Percentiles rank a stretch among this genome's conserved stretches.
Conservation (phyloP, 2,329 filamentous ascomycete species). For the Xenoacremonium recifei region DNA sequence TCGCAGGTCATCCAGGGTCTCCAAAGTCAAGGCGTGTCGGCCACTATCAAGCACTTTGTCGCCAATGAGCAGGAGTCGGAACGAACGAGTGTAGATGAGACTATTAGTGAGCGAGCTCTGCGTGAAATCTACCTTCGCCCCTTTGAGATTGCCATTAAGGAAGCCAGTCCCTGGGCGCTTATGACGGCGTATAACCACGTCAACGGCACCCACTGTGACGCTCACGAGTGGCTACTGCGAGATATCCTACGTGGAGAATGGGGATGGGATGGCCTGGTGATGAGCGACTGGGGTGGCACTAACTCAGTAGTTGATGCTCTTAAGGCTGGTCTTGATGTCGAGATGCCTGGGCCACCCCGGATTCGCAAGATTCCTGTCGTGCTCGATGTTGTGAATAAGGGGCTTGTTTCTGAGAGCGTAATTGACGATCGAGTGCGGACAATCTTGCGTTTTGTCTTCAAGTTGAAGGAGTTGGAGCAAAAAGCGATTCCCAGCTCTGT, state of each 20-base stretch:
- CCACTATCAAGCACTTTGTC: slow-evolving; percentile 45
- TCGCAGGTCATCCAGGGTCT: slow-evolving; percentile 35
- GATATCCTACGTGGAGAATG: slow-evolving; percentile 43
- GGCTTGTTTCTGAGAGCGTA: slow-evolving; percentile 26
- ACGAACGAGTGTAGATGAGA: slow-evolving; percentile 26
- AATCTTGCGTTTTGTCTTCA: slow-evolving; percentile 27
- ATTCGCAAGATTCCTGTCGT: slow-evolving; percentile 28
- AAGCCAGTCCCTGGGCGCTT: slow-evolving; percentile 39
- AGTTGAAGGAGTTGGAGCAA: slow-evolving; percentile 28
- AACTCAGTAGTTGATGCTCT: slow-evolving; percentile 32
- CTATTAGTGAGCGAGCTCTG: slow-evolving; percentile 22
- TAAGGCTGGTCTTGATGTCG: slow-evolving; percentile 30
- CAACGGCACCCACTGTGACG: slow-evolving; percentile 38
- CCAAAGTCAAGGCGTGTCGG: slow-evolving; percentile 38
- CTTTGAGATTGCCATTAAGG: slow-evolving; percentile 39
- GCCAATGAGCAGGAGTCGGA: slow-evolving; percentile 38
- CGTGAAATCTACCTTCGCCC: slow-evolving; percentile 33
- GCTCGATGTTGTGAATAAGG: slow-evolving; percentile 28
- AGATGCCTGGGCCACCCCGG: slow-evolving; percentile 36
- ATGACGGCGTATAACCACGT: slow-evolving; percentile 35
- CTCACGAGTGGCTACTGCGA: slow-evolving; percentile 22
- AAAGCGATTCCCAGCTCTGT: slow-evolving; percentile 23
- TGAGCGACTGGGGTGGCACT: slow-evolving; percentile 39
- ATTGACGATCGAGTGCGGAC: slow-evolving; percentile 29
- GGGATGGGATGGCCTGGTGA: slow-evolving; percentile 37